Conservation (phyloP, 345 rosid species). For the Lagerstroemia speciosa region DNA sequence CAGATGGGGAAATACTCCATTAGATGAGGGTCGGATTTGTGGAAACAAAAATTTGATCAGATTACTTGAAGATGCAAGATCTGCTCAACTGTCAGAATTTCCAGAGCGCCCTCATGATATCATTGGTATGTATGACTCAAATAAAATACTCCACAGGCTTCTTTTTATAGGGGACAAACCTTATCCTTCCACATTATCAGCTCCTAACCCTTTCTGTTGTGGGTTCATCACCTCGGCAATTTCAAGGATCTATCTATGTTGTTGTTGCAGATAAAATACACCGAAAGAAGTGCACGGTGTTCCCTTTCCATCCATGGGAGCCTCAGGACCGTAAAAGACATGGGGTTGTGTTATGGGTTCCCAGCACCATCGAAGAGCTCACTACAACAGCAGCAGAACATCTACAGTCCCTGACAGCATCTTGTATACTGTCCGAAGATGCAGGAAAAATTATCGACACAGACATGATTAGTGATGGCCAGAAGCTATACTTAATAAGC, state of each 20-base stretch:
- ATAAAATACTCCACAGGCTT: not conserved
- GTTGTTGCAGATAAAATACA: slow-evolving; percentile 30
- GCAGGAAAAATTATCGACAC: slow-evolving; percentile 58
- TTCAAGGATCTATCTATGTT: not conserved
- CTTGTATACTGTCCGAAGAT: slow-evolving; percentile 53
- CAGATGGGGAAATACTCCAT: slow-evolving; percentile 88
- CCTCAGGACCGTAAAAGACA: slow-evolving; percentile 32
- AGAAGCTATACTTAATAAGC: slow-evolving; percentile 53
- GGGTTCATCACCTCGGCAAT: not conserved
- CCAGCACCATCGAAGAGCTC: slow-evolving; percentile 45
- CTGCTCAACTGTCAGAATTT: slow-evolving; percentile 29
- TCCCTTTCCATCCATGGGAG: slow-evolving; percentile 59
- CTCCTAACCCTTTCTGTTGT: not conserved
- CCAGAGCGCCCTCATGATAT: slow-evolving; percentile 21
- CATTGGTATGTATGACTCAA: slow-evolving; percentile 33
- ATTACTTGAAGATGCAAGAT: slow-evolving; percentile 63
- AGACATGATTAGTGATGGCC: slow-evolving; percentile 61
- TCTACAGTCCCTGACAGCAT: slow-evolving; percentile 28
- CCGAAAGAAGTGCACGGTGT: slow-evolving; percentile 60
- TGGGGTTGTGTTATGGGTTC: slow-evolving; percentile 73
- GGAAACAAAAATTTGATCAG: slow-evolving; percentile 81
- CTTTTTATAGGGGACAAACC: not conserved
- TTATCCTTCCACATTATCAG: not conserved
- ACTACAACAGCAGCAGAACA: slow-evolving; percentile 37
- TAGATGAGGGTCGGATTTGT: slow-evolving; percentile 57